phyloP scores from a whole-genome alignment of 345 rosid genomes.

The Carallia pectinifolia region DNA sequence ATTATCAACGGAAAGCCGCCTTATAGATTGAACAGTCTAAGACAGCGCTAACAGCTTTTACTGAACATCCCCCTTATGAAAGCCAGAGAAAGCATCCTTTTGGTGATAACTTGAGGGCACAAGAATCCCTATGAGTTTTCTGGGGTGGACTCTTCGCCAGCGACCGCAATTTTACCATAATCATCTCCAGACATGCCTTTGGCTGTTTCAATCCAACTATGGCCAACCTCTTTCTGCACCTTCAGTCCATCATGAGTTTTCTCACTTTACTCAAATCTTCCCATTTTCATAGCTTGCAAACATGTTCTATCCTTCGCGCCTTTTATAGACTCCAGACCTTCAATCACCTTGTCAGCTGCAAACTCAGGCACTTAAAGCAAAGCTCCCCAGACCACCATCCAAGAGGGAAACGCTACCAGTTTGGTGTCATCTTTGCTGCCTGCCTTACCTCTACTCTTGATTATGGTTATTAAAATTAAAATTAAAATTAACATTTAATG shows the following conservation, averaged over 20 bases:
- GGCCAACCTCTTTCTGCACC: constrained; percentile 54
- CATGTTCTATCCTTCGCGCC: constrained; percentile 24
- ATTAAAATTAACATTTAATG: too few species aligned
- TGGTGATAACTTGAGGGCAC: too few species aligned
- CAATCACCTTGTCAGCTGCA: constrained; percentile 48
- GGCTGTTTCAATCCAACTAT: constrained; percentile 62
- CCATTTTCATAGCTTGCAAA: constrained; percentile 59
- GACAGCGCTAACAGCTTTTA: too few species aligned
- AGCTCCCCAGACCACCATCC: constrained; percentile 60
- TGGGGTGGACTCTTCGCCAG: too few species aligned
- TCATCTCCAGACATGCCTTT: neutral
- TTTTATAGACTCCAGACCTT: constrained; percentile 45
- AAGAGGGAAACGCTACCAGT: neutral
- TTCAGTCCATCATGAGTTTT: constrained; percentile 57
- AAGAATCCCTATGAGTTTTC: too few species aligned
- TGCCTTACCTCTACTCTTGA: too few species aligned
- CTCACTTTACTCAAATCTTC: constrained; percentile 46
- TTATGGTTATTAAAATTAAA: too few species aligned
- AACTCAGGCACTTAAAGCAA: constrained; percentile 48
- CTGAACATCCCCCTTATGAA: too few species aligned
- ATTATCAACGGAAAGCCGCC: too few species aligned
- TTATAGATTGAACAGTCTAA: too few species aligned
- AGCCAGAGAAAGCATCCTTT: too few species aligned
- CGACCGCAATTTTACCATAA: neutral
- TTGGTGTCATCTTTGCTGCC: too few species aligned